Evolutionary conservation across 108 stramenopile species (phyloP), one percentile per base, ranked within the genome.

Genomic region (Cyclotella distinguenda): DNA sequence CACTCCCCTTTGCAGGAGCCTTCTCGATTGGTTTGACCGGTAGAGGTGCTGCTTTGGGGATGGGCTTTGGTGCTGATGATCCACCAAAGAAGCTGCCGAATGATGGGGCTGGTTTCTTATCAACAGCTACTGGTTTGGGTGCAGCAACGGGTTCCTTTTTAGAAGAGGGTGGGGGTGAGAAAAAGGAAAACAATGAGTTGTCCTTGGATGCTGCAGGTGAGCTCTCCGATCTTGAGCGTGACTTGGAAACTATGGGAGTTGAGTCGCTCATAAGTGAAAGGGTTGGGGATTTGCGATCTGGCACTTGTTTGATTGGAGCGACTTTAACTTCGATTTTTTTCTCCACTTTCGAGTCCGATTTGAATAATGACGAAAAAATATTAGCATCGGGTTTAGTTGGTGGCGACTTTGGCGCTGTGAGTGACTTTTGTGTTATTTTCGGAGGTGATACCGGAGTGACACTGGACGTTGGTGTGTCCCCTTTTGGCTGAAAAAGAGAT

Each of bases 211-310:
- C 53, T 21, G 30, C 25, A 13, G 64, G 64, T 31, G 40, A 32
- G 16, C 35, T 56, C 4, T 46, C 51, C 36, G 77, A 64, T 40
- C 59, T 69, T 23, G 68, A 64, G 22, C 67, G 44, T 43, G 58
- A n/a, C 44, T 66, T 66, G 50, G 73, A 51, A 31, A 56, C 64
- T 13, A 64, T 63, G 54, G 54, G 54, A 13, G 54, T 9, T 35
- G 54, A 21, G 34, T 35, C 54, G 34, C 54, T 35, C 19, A 72
- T 64, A 25, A 72, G 62, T 18, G 70, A 57, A 43, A 72, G 70
- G 25, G 81, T 67, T 2, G 84, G 72, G 21, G 65, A 59, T 44
- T 68, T 80, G 27, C 70, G 70, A 9, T 50, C 62, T 57, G 70
- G 70, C 1, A 51, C 32, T 33, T 49, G 42, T 33, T 68, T 70